Conservation (phyloP, 1,284 basidiomycete species). For the Pholiota adiposa region DNA sequence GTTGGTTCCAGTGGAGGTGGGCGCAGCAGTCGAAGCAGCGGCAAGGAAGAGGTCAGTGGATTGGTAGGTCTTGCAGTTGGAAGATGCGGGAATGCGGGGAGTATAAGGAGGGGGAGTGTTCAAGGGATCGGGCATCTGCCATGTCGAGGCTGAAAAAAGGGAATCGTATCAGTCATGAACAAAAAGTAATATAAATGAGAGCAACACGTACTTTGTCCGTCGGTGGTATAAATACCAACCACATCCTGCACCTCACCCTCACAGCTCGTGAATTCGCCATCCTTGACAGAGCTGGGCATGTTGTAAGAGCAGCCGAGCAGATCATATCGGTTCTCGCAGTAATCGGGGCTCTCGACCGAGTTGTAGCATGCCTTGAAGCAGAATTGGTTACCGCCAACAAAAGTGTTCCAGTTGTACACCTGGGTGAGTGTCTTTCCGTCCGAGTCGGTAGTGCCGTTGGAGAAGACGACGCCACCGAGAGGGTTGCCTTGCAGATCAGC, state of each 20-base stretch:
- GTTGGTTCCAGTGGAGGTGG: neutral
- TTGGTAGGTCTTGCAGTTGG: constrained; percentile 23
- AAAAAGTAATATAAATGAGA: neutral
- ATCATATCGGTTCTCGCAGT: constrained; percentile 32
- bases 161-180: neutral
- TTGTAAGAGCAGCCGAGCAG: constrained; percentile 34
- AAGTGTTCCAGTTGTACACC: constrained; percentile 25
- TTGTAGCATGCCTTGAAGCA: constrained; percentile 38
- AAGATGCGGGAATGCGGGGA: constrained; percentile 20
- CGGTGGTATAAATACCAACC: constrained; percentile 17
- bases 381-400: constrained; percentile 33
- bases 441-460: constrained; percentile 21
- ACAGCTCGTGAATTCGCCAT: constrained; percentile 23
- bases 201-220: constrained; percentile 13
- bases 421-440: constrained; percentile 20
- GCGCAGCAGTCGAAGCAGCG: neutral
- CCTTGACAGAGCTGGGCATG: constrained; percentile 26
- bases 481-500: constrained; percentile 25
- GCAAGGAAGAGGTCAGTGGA: constrained; percentile 22
- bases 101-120: constrained; percentile 19
- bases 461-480: constrained; percentile 23
- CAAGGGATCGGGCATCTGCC: constrained; percentile 23
- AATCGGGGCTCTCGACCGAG: constrained; percentile 27
- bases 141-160: constrained; percentile 14
- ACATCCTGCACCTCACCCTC: constrained; percentile 25